These are phyloP conservation scores for Colletotrichum cereale DNA, from an alignment of 2,329 filamentous ascomycete genomes.

Conservation along the genomic window DNA sequence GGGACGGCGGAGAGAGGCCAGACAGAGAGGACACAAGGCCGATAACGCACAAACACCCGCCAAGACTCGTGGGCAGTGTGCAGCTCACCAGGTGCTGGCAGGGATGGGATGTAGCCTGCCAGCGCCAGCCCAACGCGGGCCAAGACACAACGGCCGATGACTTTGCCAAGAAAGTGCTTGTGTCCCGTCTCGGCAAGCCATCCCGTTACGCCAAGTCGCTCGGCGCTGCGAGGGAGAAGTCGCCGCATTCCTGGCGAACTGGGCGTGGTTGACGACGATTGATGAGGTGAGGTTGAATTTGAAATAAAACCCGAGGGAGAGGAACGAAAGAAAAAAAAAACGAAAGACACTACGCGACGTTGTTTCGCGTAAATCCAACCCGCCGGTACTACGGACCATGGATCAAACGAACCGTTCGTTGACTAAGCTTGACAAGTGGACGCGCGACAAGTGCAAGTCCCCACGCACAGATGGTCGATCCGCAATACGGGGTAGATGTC, in stretches of 20 bases:
- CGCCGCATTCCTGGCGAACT: conserved; percentile 27
- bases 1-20: background rate
- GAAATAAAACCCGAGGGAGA: background rate
- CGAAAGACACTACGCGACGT: background rate
- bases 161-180: conserved; percentile 41
- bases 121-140: conserved; percentile 21
- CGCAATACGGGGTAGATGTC: conserved; percentile 6
- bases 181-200: conserved; percentile 38
- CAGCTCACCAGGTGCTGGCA: conserved; percentile 4
- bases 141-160: conserved; percentile 35
- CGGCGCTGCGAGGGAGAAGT: conserved; percentile 38
- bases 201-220: conserved; percentile 39
- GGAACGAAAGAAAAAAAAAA: background rate
- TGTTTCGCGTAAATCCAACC: conserved; percentile 12
- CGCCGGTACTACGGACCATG: conserved; percentile 5
- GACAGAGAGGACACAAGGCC: too few species aligned
- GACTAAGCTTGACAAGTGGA: conserved; percentile 25
- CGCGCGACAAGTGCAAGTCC: background rate
- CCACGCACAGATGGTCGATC: conserved; percentile 5
- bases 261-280: conserved; percentile 16
- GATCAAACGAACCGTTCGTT: conserved; percentile 33
- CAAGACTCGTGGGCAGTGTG: background rate
- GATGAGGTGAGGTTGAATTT: background rate
- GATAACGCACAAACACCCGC: background rate
- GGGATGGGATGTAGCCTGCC: conserved; percentile 26